Base-by-base conservation (phyloP, 2,329 filamentous ascomycete genomes). In the Diaporthe aspalathi region DNA sequence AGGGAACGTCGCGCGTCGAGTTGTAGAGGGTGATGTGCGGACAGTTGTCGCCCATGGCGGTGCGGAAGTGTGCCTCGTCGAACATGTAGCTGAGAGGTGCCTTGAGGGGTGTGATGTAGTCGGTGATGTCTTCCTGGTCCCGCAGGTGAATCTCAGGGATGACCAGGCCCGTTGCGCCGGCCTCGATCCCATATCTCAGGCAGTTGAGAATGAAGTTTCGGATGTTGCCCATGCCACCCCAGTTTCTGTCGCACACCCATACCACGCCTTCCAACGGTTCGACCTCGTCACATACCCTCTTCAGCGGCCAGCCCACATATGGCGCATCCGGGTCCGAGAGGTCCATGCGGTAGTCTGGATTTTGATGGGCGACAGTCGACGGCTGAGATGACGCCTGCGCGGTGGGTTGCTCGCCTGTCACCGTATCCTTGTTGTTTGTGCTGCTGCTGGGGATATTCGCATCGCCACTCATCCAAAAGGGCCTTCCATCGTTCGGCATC, bases 211-310 rank as follows among this genome's bases (percentile, higher is more conserved):
- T 84, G 75, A 84, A 86, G 73, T 85, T 86, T 66, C 85, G 80
- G 40, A 86, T 85, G 71, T 86, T 87, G n/a, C 85, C 84, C 56
- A 86, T 83, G n/a, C 85, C 85, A 1, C 85, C 85, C 6, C 83
- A 84, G 75, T 86, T 87, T 76, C 86, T 85, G 76, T 85, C 84
- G 78, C 85, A 87, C 22, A 84, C 77, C 71, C 83, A 86, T 20
- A 85, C 79, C 32, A 86, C 74, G 1, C 84, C 84, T 0, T 82
- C 79, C 0, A 79, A 77, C 79, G 80, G 84, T 17, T 67, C 67
- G 0, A 82, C 79, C 73, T 86, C 84, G 17, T 81, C 78, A 76
- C 85, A 86, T 5, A 82, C 78, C 6, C 84, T 76, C 49, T 79
- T 78, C 50, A 86, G 75, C 8, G 85, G 84, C 84, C 84, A 84